phyloP scores from a whole-genome alignment of 306 rosid species.

The Dalbergia oliveri region DNA sequence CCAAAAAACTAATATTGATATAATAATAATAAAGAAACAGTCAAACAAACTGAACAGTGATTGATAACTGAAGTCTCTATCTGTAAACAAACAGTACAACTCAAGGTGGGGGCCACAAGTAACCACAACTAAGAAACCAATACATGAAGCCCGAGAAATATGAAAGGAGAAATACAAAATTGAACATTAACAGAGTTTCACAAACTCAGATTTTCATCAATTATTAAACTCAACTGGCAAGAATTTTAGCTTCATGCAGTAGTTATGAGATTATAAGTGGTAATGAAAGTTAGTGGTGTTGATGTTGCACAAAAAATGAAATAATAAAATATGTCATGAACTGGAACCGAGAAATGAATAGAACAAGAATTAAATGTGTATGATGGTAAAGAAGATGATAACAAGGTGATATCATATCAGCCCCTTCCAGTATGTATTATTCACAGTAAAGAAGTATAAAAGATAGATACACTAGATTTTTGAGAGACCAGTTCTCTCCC shows the following conservation, averaged over 20 bases:
- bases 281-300: not conserved
- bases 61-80: conserved; percentile 3
- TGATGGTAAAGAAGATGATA: too few relatives aligned
- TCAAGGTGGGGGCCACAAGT: not conserved
- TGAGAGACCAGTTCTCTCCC: too few relatives aligned
- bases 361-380: too few relatives aligned
- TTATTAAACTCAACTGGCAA: conserved; percentile 17
- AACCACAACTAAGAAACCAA: not conserved
- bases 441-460: too few relatives aligned
- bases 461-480: too few relatives aligned
- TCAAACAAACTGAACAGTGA: conserved; percentile 1
- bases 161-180: conserved; percentile 3
- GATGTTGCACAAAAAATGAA: not conserved
- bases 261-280: conserved; percentile 3
- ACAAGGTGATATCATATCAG: too few relatives aligned
- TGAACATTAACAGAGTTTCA: conserved; percentile 4
- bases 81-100: conserved; percentile 16
- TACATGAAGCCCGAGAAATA: conserved; percentile 3
- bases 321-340: not conserved
- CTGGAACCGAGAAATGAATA: too few relatives aligned
- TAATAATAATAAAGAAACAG: not conserved
- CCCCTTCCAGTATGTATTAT: too few relatives aligned
- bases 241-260: conserved; percentile 13
- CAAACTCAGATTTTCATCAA: conserved; percentile 4
- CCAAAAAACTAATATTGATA: not conserved